A percentile compares a stretch with the other conserved stretches of the same genome.
phyloP scores from a whole-genome alignment of 2,329 filamentous ascomycete genomes.

The Fusarium sterilihyphosum region DNA sequence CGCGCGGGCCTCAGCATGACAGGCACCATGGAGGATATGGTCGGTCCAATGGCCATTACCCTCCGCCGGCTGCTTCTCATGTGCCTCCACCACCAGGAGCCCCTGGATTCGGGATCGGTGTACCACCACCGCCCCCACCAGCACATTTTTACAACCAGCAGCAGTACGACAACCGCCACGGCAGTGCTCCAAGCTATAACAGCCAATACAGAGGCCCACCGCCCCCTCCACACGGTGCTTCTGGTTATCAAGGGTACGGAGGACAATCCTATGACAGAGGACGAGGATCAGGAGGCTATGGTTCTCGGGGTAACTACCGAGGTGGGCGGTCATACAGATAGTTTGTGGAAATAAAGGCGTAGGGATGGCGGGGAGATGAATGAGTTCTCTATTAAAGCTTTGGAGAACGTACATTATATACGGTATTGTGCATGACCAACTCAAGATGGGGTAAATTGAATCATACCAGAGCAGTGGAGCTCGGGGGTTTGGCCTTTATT shows the following conservation, averaged over 20 bases:
- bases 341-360: neutral
- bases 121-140: conserved; percentile 47
- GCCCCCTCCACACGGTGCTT: conserved; percentile 19
- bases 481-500: neutral
- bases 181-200: conserved; percentile 31
- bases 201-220: conserved; percentile 33
- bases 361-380: neutral
- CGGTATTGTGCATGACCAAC: neutral
- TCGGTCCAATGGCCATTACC: conserved; percentile 25
- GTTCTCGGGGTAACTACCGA: conserved; percentile 30
- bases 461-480: neutral
- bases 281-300: conserved; percentile 32
- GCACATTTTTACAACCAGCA: conserved; percentile 37
- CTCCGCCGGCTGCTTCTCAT: conserved; percentile 18
- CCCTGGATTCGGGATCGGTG: conserved; percentile 48
- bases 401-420: neutral
- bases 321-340: conserved; percentile 41
- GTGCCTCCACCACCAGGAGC: conserved; percentile 48
- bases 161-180: conserved; percentile 20
- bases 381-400: neutral
- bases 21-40: conserved; percentile 38
- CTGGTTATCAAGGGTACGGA: conserved; percentile 36
- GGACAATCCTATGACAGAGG: conserved; percentile 28
- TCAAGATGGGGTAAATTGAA: neutral
- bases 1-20: conserved; percentile 32